Evolutionary conservation across 768 basidiomycete genomes (phyloP), one percentile per base, ranked within the genome.

Genomic region (Mycena sanguinolenta): DNA sequence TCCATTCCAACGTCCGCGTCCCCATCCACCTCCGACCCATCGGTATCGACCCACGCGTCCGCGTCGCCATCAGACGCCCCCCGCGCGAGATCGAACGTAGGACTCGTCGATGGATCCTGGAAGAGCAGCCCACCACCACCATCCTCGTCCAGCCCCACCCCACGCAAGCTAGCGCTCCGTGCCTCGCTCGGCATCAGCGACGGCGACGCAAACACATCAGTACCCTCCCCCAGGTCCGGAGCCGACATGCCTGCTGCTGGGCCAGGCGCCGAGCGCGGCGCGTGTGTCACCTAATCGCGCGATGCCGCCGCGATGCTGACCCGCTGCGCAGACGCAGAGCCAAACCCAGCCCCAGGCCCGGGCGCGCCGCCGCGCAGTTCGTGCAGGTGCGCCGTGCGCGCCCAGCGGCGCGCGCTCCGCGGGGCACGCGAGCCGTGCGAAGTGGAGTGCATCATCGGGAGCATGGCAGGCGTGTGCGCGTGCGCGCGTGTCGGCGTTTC

Each of bases 361-460:
- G 58, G 27, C 25, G 25, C 58, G 8, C 44, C 63, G 19, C 68
- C 58, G 52, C 82, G 80, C 74, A 89, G 83, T 72, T 89, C 86
- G 59, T 89, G 88, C 49, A 89, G 58, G 73, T 89, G 88, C 9
- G 88, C 85, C 7, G 80, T 86, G 12, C 85, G 78, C 42, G 87
- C 87, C 82, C 85, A 85, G 9, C 82, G 80, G 52, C 81, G 83
- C 25, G 82, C 82, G 54, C 81, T 79, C 46, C 63, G 57, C 19
- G 80, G 82, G 17, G 53, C 69, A 30, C 67, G 69, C 19, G 64
- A 28, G 57, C 66, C 72, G 12, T 67, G 69, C 23, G 72, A 71
- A 2, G 69, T 16, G 17, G 72, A 65, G 28, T 73, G 66, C 23
- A 57, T 25, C 30, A 70, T 65, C n/a, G 69, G 68, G 28, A 60